phyloP scores from a whole-genome alignment of 164 flowering plant genomes.

The Chimonanthus praecox region DNA sequence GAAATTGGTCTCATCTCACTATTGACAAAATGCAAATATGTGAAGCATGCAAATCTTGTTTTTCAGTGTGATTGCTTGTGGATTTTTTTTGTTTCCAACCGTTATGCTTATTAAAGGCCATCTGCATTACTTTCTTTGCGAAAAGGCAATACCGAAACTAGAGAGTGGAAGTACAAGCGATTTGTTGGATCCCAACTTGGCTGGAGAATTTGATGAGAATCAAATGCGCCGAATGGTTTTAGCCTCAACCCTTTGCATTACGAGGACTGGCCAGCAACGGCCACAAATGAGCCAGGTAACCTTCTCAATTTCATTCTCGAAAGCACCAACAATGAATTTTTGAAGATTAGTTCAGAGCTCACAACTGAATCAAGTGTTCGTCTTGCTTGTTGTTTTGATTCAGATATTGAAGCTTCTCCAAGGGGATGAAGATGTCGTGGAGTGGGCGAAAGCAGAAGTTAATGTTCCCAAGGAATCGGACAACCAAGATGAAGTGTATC shows the following conservation, averaged over 20 bases:
- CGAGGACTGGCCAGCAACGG: conserved; percentile 57
- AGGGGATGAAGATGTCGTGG: conserved; percentile 41
- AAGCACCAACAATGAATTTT: background rate
- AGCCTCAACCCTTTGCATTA: conserved; percentile 74
- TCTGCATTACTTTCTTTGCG: background rate
- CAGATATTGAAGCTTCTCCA: conserved; percentile 63
- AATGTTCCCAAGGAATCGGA: conserved; percentile 25
- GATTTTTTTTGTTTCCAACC: too few species aligned
- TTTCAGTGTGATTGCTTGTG: too few species aligned
- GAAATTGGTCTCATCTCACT: too few species aligned
- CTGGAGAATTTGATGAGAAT: conserved; percentile 41
- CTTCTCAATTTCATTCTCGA: background rate
- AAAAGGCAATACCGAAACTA: conserved; percentile 70
- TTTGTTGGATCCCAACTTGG: conserved; percentile 59
- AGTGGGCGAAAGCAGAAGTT: conserved; percentile 15
- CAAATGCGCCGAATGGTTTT: conserved; percentile 65
- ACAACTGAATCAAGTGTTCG: background rate
- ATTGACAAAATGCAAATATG: too few species aligned
- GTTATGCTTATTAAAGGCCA: too few species aligned
- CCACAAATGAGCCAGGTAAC: conserved; percentile 72
- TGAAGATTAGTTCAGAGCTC: background rate
- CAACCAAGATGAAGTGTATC: conserved; percentile 57
- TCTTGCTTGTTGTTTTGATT: too few species aligned
- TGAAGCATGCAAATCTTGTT: too few species aligned
- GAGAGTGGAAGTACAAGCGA: conserved; percentile 43